Conservation (phyloP, 768 basidiomycete genomes). For the Leucosporidium yakuticum region DNA sequence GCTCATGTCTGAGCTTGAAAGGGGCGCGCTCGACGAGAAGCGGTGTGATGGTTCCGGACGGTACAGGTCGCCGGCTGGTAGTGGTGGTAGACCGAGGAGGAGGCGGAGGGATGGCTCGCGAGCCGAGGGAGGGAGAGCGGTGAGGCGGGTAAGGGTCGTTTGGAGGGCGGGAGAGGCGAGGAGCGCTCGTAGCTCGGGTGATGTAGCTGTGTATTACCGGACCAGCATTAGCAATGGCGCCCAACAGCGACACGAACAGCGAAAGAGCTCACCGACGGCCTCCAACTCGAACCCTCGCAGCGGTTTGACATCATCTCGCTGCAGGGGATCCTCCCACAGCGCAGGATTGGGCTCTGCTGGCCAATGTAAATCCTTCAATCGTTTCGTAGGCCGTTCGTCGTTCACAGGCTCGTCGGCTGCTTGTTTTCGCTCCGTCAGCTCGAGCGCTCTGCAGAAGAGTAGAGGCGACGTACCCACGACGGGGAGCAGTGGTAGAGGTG, state of each 20-base stretch:
- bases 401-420: conserved; percentile 1
- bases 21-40: background rate
- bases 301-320: conserved; percentile 32
- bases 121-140: conserved; percentile 15
- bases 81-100: conserved; percentile 23
- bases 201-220: conserved; percentile 9
- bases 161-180: conserved; percentile 15
- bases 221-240: background rate
- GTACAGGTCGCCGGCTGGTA: conserved; percentile 1
- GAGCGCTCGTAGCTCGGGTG: conserved; percentile 11
- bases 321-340: conserved; percentile 31
- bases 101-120: conserved; percentile 16
- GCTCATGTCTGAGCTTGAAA: too few species aligned
- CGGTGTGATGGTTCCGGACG: background rate
- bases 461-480: background rate
- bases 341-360: conserved; percentile 29
- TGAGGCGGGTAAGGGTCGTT: conserved; percentile 9
- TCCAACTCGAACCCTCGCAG: conserved; percentile 28
- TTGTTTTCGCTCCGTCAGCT: conserved; percentile 29
- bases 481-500: background rate
- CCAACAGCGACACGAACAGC: background rate
- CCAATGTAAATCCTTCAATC: conserved; percentile 29
- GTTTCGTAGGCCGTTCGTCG: conserved; percentile 28
- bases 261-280: conserved; percentile 14
- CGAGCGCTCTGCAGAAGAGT: conserved; percentile 18